Conservation (phyloP, 2,329 filamentous ascomycete species). For the Claviceps lovelessii region DNA sequence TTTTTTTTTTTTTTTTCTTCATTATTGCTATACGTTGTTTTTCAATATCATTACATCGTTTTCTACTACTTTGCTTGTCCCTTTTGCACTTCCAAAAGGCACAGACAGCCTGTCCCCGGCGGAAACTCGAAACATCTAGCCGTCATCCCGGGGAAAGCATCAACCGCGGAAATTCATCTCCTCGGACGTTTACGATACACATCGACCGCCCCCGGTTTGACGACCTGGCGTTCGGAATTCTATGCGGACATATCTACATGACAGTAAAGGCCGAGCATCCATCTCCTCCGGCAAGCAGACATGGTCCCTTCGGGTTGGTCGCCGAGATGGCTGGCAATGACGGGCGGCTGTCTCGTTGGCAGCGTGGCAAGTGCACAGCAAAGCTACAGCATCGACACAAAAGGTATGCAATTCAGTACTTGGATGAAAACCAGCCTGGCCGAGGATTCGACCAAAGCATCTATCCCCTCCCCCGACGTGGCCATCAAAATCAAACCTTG, state of each 20-base stretch:
- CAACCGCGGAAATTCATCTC: too few relatives aligned
- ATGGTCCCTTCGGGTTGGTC: not conserved
- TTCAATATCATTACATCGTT: not conserved
- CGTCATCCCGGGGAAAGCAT: not conserved
- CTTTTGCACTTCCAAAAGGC: not conserved
- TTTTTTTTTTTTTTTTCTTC: too few relatives aligned
- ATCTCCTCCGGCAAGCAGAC: not conserved
- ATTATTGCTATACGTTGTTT: too few relatives aligned
- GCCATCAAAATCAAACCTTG: too few relatives aligned
- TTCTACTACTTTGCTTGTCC: not conserved
- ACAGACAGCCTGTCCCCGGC: not conserved
- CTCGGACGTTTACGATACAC: too few relatives aligned
- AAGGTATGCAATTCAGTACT: constrained; percentile 11
- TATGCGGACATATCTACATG: not conserved
- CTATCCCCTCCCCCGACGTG: not conserved
- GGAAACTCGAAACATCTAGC: not conserved
- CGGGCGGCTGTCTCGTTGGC: constrained; percentile 1
- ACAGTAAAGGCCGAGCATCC: not conserved
- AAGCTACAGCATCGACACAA: constrained; percentile 17
- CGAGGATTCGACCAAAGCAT: not conserved
- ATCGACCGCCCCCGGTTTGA: too few relatives aligned
- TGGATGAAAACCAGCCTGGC: not conserved
- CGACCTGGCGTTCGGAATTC: too few relatives aligned
- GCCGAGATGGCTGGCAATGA: not conserved
- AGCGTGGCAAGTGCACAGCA: constrained; percentile 9